Base-by-base conservation (phyloP, 2,329 filamentous ascomycete species). In the Sphaerostilbella broomeana region DNA sequence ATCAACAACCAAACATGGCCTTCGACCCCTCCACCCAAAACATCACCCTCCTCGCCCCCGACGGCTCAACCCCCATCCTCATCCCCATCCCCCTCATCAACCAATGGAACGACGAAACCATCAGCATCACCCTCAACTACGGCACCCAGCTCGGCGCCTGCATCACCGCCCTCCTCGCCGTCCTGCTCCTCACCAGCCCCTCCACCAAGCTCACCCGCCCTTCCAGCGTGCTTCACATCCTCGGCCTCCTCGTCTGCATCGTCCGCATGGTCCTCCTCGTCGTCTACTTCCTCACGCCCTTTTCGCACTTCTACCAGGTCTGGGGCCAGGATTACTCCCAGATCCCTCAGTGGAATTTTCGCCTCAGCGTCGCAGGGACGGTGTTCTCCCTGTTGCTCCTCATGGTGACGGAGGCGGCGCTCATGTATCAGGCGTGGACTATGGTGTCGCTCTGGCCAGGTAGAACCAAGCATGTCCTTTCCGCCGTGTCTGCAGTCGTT, bases 81-180 rank as follows among this genome's bases (percentile, higher is more conserved):
- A 42, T 67, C 31, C 54, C 63, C 12, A 45, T 65, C n/a, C 10
- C 45, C 6, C 7, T 30, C 11, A 45, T 71, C 32, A 58, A 68
- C 46, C 26, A 33, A 17, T 49, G 57, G 35, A 60, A 58, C 45
- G 46, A 51, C 17, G 53, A 56, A 20, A 54, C 57, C 27, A 44
- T 59, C 46, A 62, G 57, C 50, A 57, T 63, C 18, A 57, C 55
- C 55, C 77, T 85, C 66, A 81, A 79, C 61, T 86, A 81, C 56
- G 80, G 75, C 37, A 63, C 73, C 13, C 84, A 90, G 57, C 69
- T 88, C 36, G 86, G 86, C 20, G 77, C 82, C 17, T 77, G 75
- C 32, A 47, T 81, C 42, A 62, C 82, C 44, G 74, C 87, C 52
- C 65, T 89, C 13, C 49, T 82, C 29, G 68, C 84, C 20, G 64